Evolutionary conservation across 306 rosid genomes (phyloP).

Genomic region (Canavalia ensiformis): DNA sequence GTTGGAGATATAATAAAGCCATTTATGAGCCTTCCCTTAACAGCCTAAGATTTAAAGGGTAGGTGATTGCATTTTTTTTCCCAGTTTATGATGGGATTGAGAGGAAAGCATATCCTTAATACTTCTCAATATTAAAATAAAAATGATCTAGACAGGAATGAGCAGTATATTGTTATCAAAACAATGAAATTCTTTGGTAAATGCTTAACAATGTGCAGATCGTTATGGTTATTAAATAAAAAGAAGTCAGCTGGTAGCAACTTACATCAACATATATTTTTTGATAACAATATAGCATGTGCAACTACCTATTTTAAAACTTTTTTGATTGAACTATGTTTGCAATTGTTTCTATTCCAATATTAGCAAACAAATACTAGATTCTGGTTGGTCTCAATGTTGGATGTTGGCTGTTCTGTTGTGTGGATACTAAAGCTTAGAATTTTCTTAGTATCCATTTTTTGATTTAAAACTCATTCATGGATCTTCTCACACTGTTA

Average conservation of each 20-base stretch:
- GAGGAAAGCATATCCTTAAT: background rate
- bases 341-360: background rate
- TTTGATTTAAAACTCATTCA: background rate
- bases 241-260: background rate
- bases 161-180: slow-evolving; percentile 13
- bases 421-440: background rate
- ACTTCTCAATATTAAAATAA: slow-evolving; percentile 5
- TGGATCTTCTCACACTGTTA: slow-evolving; percentile 1
- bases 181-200: slow-evolving; percentile 15
- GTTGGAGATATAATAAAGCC: background rate
- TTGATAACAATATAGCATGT: slow-evolving; percentile 15
- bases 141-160: slow-evolving; percentile 11
- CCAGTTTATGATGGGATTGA: background rate
- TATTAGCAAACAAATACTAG: slow-evolving; percentile 27
- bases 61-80: background rate
- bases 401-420: slow-evolving; percentile 13
- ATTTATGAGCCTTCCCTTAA: background rate
- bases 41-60: background rate
- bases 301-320: background rate
- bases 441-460: background rate
- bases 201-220: background rate
- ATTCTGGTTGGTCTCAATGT: slow-evolving; percentile 10
- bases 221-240: slow-evolving; percentile 20
- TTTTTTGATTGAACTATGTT: background rate
- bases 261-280: background rate